A percentile compares a stretch with the other conserved stretches of the same genome.
Evolutionary conservation across 2,329 filamentous ascomycete genomes (phyloP).

Genomic region (Aureobasidium sp.): DNA sequence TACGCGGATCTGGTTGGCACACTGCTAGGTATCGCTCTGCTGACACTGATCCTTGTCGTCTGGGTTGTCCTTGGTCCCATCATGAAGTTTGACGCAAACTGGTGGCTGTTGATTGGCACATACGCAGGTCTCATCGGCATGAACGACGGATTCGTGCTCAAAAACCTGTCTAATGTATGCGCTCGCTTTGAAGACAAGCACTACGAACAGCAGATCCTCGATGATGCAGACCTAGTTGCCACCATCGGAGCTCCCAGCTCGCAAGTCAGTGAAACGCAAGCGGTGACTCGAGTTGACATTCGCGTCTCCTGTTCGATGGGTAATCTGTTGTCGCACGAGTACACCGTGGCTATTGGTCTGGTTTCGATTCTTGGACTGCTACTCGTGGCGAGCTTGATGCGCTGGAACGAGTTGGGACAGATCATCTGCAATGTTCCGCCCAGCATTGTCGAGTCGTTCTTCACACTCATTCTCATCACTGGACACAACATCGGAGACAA

Average conservation of each 20-base stretch:
- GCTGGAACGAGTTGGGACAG: neutral
- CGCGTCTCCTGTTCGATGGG: neutral
- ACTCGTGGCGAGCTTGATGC: neutral
- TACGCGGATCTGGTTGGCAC: neutral
- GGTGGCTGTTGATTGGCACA: neutral
- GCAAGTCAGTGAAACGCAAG: neutral
- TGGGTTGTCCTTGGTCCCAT: neutral
- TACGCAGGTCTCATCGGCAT: neutral
- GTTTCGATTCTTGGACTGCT: neutral
- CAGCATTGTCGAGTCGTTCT: neutral
- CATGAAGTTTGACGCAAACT: neutral
- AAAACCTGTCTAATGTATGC: neutral
- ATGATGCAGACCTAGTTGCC: neutral
- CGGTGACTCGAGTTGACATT: neutral
- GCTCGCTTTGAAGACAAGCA: neutral
- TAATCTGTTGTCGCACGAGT: neutral
- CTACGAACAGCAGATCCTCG: neutral
- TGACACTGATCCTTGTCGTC: neutral
- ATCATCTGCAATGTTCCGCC: constrained; percentile 1
- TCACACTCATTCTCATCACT: neutral
- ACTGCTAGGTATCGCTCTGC: neutral
- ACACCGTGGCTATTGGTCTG: neutral
- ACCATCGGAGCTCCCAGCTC: neutral
- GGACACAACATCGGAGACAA: neutral
- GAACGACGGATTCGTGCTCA: neutral